These are phyloP conservation scores for Chondrostereum purpureum DNA, from an alignment of 1,284 basidiomycete genomes.

Conservation along the genomic window DNA sequence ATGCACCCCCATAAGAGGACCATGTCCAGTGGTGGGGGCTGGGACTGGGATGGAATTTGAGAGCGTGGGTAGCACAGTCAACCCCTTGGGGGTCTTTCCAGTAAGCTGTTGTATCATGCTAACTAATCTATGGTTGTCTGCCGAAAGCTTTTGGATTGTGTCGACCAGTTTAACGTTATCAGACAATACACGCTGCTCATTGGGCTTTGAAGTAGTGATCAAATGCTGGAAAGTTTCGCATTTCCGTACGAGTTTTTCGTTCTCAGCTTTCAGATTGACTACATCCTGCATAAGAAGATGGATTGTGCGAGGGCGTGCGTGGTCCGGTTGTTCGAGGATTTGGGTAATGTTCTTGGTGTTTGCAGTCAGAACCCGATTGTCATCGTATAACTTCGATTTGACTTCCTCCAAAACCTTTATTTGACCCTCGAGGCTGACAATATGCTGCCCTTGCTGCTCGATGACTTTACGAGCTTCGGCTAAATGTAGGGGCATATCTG, in stretches of 20 bases:
- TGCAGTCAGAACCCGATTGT: not conserved
- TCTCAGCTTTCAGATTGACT: not conserved
- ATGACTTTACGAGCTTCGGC: not conserved
- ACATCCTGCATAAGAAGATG: not conserved
- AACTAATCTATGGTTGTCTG: not conserved
- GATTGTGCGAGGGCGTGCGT: not conserved
- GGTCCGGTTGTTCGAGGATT: not conserved
- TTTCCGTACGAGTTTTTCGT: not conserved
- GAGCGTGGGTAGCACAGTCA: not conserved
- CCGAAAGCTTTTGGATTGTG: not conserved
- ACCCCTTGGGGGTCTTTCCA: not conserved
- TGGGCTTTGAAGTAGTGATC: not conserved
- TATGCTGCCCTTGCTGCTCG: not conserved
- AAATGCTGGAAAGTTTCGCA: not conserved
- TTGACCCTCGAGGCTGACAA: not conserved
- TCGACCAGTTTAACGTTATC: not conserved
- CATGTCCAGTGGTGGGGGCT: not conserved
- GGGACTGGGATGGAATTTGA: not conserved
- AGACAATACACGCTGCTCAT: not conserved
- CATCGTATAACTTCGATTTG: not conserved
- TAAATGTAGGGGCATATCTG: not conserved
- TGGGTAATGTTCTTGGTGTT: not conserved
- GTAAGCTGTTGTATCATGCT: not conserved
- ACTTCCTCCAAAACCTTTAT: not conserved
- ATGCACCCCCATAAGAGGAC: not conserved